These are phyloP conservation scores for Dictyostelium citrinum DNA, from an alignment of 78 protist genomes.

Conservation along the genomic window DNA sequence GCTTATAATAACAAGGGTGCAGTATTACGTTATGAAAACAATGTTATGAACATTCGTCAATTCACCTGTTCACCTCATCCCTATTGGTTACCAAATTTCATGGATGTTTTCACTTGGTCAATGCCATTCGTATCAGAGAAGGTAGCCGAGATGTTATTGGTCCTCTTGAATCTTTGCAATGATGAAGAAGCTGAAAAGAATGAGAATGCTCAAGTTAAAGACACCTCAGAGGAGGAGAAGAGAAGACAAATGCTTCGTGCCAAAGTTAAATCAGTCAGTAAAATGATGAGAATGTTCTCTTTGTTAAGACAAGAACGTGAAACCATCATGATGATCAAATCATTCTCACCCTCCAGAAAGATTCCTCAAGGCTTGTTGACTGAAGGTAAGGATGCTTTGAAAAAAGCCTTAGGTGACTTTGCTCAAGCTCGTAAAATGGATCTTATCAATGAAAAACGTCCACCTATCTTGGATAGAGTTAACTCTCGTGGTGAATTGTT, in stretches of 20 bases:
- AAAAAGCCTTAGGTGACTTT: constrained; percentile 73
- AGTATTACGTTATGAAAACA: constrained; percentile 90
- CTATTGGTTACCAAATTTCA: constrained; percentile 98
- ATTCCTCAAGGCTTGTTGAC: constrained; percentile 92
- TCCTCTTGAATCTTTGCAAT: constrained; percentile 64
- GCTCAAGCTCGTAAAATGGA: constrained; percentile 79
- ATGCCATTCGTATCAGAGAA: constrained; percentile 99
- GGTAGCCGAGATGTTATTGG: constrained; percentile 77
- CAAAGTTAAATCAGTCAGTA: constrained; percentile 88
- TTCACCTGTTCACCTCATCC: constrained; percentile 96
- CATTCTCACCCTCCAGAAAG: constrained; percentile 82
- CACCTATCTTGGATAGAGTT: constrained; percentile 61
- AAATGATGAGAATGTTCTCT: constrained; percentile 89
- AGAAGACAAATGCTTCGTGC: constrained; percentile 60
- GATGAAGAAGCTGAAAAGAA: constrained; percentile 86
- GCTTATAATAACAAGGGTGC: constrained; percentile 97
- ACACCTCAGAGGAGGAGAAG: constrained; percentile 65
- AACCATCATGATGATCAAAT: constrained; percentile 90
- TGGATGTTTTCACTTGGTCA: constrained; percentile 98
- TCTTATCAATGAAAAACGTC: constrained; percentile 73
- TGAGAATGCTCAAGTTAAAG: constrained; percentile 2
- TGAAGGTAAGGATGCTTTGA: constrained; percentile 81
- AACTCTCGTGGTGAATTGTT: constrained; percentile 50
- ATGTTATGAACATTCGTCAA: constrained; percentile 97
- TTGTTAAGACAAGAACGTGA: constrained; percentile 92